Evolutionary conservation across 2,329 filamentous ascomycete species (phyloP).

Genomic region (Myriosclerotinia scirpicola): DNA sequence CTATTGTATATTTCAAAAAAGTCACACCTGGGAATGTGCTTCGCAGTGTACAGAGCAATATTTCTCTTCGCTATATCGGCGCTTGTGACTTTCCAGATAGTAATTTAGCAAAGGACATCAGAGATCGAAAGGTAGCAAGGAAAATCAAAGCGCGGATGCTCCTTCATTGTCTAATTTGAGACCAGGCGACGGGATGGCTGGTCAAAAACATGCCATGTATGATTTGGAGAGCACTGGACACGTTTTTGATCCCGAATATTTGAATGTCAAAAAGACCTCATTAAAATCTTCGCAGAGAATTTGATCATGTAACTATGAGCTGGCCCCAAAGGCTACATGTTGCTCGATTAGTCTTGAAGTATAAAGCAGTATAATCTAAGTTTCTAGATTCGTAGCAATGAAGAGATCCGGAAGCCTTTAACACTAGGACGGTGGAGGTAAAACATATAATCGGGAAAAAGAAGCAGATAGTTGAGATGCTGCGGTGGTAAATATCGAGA

Average conservation of each 20-base stretch:
- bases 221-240: neutral
- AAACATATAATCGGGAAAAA: too few relatives aligned
- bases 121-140: too few relatives aligned
- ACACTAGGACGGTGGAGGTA: neutral
- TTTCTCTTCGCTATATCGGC: too few relatives aligned
- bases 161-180: too few relatives aligned
- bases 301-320: neutral
- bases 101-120: too few relatives aligned
- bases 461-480: neutral
- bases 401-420: neutral
- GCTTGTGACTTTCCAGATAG: too few relatives aligned
- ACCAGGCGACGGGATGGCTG: too few relatives aligned
- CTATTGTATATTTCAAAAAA: too few relatives aligned
- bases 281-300: neutral
- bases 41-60: too few relatives aligned
- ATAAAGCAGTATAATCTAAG: neutral
- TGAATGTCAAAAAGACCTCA: neutral
- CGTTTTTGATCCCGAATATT: neutral
- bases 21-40: too few relatives aligned
- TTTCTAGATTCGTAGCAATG: neutral
- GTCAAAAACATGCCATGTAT: too few relatives aligned
- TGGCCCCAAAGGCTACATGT: neutral
- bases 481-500: neutral
- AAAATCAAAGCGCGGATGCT: too few relatives aligned
- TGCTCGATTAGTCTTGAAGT: neutral